phyloP scores from a whole-genome alignment of 2,329 filamentous ascomycete genomes.

The Monosporascus sp. region DNA sequence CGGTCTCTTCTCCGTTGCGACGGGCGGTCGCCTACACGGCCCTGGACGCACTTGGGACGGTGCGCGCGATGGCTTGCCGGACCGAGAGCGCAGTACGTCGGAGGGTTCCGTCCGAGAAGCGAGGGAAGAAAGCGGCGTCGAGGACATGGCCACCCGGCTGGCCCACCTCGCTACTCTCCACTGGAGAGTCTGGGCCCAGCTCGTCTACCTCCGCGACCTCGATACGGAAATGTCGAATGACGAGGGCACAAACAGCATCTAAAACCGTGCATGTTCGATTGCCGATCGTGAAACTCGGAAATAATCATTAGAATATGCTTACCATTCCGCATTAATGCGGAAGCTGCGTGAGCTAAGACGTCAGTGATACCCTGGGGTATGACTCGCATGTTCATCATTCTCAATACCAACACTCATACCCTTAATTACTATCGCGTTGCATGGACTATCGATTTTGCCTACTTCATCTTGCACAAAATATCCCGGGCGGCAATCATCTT shows the following conservation, averaged over 20 bases:
- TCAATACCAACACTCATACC: no score
- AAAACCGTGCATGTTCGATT: neutral
- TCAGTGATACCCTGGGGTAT: no score
- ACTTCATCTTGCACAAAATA: constrained; percentile 3
- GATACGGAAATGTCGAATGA: constrained; percentile 20
- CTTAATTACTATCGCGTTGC: constrained; percentile 11
- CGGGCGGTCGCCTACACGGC: constrained; percentile 41
- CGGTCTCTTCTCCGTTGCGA: constrained; percentile 50
- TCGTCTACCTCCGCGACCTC: constrained; percentile 56
- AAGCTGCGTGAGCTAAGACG: no score
- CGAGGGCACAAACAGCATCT: neutral
- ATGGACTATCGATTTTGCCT: constrained; percentile 7
- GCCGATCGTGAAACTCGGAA: no score
- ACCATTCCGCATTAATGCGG: no score
- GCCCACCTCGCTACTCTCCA: constrained; percentile 81
- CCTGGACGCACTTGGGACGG: constrained; percentile 31
- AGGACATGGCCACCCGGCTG: constrained; percentile 69
- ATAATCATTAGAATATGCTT: no score
- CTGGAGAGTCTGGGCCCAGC: constrained; percentile 80
- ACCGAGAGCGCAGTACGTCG: constrained; percentile 18
- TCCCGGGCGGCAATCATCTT: constrained; percentile 12
- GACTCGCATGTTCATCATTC: no score
- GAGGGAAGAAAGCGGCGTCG: constrained; percentile 49
- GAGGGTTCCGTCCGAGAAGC: constrained; percentile 34
- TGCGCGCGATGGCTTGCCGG: constrained; percentile 20